Percentiles rank a stretch among this genome's conserved stretches.
Conservation (phyloP, 2,329 filamentous ascomycete species). For the Thelonectria rubi region DNA sequence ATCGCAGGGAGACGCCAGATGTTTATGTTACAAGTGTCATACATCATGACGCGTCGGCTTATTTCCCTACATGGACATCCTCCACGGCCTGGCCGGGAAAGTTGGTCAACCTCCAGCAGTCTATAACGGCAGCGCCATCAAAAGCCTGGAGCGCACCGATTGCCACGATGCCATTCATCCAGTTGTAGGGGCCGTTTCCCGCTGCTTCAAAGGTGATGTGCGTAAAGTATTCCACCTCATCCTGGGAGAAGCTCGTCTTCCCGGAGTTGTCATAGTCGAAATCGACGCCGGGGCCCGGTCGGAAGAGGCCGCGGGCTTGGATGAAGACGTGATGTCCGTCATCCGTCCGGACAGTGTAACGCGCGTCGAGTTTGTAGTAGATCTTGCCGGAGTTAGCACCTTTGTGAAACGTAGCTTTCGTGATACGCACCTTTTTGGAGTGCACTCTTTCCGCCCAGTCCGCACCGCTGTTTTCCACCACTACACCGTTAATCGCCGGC, state of each 20-base stretch:
- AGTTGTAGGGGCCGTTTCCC: slow-evolving; percentile 12
- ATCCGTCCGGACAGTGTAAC: slow-evolving; percentile 5
- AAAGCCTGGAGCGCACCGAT: slow-evolving; percentile 9
- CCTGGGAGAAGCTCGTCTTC: slow-evolving; percentile 4
- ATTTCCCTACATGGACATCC: slow-evolving; percentile 13
- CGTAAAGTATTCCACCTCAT: slow-evolving; percentile 17
- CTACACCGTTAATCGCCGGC: slow-evolving; percentile 7
- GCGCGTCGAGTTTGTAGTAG: slow-evolving; percentile 16
- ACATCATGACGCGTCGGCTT: neutral
- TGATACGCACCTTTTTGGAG: slow-evolving; percentile 2
- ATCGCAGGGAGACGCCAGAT: too few relatives aligned
- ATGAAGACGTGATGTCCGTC: slow-evolving; percentile 15
- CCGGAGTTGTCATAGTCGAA: slow-evolving; percentile 6
- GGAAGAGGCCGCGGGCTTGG: slow-evolving; percentile 10
- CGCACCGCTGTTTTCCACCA: slow-evolving; percentile 14
- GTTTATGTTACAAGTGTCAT: too few relatives aligned
- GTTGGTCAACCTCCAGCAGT: slow-evolving; percentile 19
- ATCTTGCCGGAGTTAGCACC: slow-evolving; percentile 1
- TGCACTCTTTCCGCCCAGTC: slow-evolving; percentile 16
- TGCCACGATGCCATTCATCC: slow-evolving; percentile 22
- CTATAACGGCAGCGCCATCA: slow-evolving; percentile 12
- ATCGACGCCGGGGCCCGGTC: slow-evolving; percentile 3
- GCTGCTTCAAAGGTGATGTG: slow-evolving; percentile 20
- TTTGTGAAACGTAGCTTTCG: neutral
- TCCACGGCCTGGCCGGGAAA: slow-evolving; percentile 6